Evolutionary conservation across 2,329 filamentous ascomycete genomes (phyloP).

Genomic region (Ceratocystis alfenasii): DNA sequence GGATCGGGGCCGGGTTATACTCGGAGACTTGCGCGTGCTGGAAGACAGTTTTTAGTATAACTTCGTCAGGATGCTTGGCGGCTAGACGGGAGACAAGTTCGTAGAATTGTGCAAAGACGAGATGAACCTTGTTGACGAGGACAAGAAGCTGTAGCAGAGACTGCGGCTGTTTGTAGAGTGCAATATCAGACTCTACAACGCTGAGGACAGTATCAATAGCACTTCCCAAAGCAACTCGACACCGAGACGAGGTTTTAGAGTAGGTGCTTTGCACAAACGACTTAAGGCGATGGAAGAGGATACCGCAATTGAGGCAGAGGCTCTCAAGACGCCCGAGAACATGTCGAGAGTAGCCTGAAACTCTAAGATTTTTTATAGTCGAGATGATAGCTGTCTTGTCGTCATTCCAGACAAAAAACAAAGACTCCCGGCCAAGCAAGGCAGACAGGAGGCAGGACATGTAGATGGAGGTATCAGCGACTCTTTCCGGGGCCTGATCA

Average conservation of each 20-base stretch:
- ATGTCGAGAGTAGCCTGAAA: conserved; percentile 45
- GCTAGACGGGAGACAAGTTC: conserved; percentile 38
- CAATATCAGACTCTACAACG: conserved; percentile 39
- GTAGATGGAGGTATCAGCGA: conserved; percentile 38
- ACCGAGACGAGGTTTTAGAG: conserved; percentile 34
- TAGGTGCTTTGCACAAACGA: conserved; percentile 39
- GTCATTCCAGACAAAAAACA: conserved; percentile 54
- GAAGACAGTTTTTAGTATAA: conserved; percentile 50
- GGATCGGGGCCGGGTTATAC: conserved; percentile 49
- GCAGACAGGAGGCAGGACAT: conserved; percentile 50
- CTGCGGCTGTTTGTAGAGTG: conserved; percentile 32
- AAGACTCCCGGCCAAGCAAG: conserved; percentile 57
- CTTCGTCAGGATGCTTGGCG: conserved; percentile 42
- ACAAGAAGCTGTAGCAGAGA: conserved; percentile 45
- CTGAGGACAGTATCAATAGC: conserved; percentile 39
- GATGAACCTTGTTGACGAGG: conserved; percentile 36
- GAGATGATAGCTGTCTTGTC: conserved; percentile 42
- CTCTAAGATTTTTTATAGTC: conserved; percentile 36
- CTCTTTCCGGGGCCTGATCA: conserved; percentile 33
- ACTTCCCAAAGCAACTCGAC: conserved; percentile 41
- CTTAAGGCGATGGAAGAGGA: conserved; percentile 36
- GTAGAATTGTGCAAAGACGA: conserved; percentile 42
- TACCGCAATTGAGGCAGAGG: conserved; percentile 38
- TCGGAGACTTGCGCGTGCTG: conserved; percentile 51
- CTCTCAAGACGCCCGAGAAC: conserved; percentile 37